These are phyloP conservation scores for Pseudogymnoascus sp. DNA, from an alignment of 2,329 filamentous ascomycete species.

Conservation along the genomic window DNA sequence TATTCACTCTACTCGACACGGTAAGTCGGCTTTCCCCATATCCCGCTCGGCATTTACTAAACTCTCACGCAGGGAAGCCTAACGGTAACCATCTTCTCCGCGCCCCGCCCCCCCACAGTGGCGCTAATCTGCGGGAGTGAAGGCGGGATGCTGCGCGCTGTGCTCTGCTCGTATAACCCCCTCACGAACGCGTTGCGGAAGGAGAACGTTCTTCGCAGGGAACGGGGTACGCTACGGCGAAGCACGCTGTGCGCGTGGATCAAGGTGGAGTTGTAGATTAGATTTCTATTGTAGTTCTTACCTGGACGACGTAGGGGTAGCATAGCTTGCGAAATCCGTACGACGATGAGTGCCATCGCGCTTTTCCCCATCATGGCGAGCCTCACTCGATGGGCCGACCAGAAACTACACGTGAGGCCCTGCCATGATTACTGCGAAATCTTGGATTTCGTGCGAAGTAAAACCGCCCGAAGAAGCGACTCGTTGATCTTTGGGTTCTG, in stretches of 20 bases:
- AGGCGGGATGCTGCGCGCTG: conserved; percentile 26
- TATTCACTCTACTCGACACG: conserved; percentile 29
- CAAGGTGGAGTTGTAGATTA: background rate
- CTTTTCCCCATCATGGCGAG: background rate
- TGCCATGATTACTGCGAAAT: background rate
- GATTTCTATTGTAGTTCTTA: background rate
- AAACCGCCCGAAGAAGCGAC: background rate
- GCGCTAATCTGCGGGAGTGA: conserved; percentile 25
- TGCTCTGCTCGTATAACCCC: conserved; percentile 22
- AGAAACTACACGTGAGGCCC: background rate
- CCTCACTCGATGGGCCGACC: background rate
- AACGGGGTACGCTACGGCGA: conserved; percentile 9
- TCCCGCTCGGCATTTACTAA: background rate
- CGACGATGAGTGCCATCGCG: background rate
- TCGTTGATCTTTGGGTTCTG: background rate
- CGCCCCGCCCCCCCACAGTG: conserved; percentile 25
- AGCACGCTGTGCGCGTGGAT: background rate
- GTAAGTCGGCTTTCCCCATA: background rate
- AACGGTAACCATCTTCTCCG: conserved; percentile 26
- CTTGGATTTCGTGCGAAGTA: background rate
- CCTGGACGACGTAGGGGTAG: background rate
- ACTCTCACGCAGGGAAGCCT: conserved; percentile 18
- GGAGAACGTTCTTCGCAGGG: conserved; percentile 17
- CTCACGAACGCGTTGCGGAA: conserved; percentile 13
- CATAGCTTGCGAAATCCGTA: background rate